A percentile compares a stretch with the other conserved stretches of the same genome.
Conservation (phyloP, 257 asterid genomes). For the Fraxinus pennsylvanica region DNA sequence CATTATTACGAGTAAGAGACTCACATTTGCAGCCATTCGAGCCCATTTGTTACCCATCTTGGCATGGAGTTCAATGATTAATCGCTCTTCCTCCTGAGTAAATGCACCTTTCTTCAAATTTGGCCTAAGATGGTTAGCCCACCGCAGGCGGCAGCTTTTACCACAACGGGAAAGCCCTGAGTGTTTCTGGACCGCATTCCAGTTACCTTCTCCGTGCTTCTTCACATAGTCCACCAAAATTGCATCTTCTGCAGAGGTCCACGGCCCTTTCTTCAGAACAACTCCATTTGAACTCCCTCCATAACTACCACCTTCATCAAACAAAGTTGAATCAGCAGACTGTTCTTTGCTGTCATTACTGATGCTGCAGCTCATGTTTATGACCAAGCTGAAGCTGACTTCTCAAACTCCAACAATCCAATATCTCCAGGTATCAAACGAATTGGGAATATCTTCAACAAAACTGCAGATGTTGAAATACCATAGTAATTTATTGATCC, state of each 20-base stretch:
- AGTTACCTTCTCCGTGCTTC: conserved; percentile 70
- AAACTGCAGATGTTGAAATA: background rate
- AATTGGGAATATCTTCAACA: background rate
- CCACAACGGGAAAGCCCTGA: conserved; percentile 72
- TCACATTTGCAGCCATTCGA: conserved; percentile 72
- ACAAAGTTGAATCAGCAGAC: conserved; percentile 55
- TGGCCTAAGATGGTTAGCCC: conserved; percentile 81
- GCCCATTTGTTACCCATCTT: conserved; percentile 83
- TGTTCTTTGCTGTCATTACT: conserved; percentile 51
- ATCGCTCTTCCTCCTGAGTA: conserved; percentile 58
- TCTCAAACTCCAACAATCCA: conserved; percentile 23
- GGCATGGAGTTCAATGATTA: conserved; percentile 66
- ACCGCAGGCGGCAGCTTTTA: conserved; percentile 65
- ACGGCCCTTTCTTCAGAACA: conserved; percentile 69
- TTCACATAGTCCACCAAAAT: conserved; percentile 62
- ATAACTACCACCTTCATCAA: conserved; percentile 47
- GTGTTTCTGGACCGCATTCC: conserved; percentile 73
- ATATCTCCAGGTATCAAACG: conserved; percentile 32
- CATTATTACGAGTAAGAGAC: conserved; percentile 18
- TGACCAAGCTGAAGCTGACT: conserved; percentile 1
- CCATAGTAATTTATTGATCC: background rate
- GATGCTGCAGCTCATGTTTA: conserved; percentile 41
- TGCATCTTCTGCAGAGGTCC: conserved; percentile 69
- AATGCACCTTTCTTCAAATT: conserved; percentile 70
- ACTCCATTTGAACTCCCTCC: conserved; percentile 39